Conservation (phyloP, 2,329 filamentous ascomycete genomes). For the Fusarium citri region DNA sequence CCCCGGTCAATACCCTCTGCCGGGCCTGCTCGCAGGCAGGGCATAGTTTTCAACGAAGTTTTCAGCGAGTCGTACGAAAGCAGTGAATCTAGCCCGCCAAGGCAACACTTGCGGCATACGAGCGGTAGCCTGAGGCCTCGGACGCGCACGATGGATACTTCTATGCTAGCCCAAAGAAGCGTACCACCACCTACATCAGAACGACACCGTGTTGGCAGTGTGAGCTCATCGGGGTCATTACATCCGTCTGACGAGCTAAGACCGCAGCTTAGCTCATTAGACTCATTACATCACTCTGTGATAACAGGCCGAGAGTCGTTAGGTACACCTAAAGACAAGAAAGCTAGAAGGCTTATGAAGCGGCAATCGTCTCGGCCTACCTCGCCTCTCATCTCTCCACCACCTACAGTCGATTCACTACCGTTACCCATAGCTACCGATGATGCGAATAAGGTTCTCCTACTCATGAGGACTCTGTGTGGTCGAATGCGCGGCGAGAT, state of each 20-base stretch:
- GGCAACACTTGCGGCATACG: constrained; percentile 48
- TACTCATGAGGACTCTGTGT: constrained; percentile 81
- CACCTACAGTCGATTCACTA: constrained; percentile 70
- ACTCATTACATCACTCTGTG: constrained; percentile 58
- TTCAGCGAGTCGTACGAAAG: constrained; percentile 64
- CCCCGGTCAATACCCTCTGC: constrained; percentile 47
- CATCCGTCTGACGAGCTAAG: constrained; percentile 64
- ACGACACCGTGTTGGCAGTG: constrained; percentile 76
- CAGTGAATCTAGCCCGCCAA: constrained; percentile 54
- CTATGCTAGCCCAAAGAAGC: constrained; percentile 60
- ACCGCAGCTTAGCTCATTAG: constrained; percentile 52
- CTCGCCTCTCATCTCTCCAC: constrained; percentile 65
- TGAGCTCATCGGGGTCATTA: constrained; percentile 71
- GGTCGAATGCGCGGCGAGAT: constrained; percentile 84
- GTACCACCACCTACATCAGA: constrained; percentile 56
- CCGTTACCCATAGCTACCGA: constrained; percentile 70
- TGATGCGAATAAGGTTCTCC: constrained; percentile 77
- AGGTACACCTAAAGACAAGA: constrained; percentile 54
- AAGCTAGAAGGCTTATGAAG: constrained; percentile 66
- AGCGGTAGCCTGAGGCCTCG: constrained; percentile 60
- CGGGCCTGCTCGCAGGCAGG: constrained; percentile 63
- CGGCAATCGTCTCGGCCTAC: constrained; percentile 67
- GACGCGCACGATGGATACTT: constrained; percentile 69
- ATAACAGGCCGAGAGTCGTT: constrained; percentile 52
- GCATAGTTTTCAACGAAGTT: constrained; percentile 70